Percentiles rank a stretch among this genome's conserved stretches.
phyloP scores from a whole-genome alignment of 176 grass and related monocot species.

The Dendrocalamus sinicus region DNA sequence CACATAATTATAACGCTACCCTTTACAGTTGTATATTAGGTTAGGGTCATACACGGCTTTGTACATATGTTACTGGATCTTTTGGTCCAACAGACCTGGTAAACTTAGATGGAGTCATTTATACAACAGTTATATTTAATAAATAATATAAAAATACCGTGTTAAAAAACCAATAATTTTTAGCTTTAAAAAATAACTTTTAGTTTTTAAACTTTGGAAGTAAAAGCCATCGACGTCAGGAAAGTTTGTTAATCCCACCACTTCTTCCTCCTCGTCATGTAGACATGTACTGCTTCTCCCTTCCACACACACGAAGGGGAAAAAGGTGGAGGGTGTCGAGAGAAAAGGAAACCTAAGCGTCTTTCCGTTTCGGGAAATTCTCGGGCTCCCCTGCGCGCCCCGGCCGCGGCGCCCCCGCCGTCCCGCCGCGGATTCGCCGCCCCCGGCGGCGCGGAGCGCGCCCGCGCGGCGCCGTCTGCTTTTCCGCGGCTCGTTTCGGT shows the following conservation, averaged over 20 bases:
- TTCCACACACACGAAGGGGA: not conserved
- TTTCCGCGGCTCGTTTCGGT: constrained; percentile 15
- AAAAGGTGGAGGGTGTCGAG: not conserved
- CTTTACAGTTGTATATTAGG: too few species aligned
- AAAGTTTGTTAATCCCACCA: constrained; percentile 3
- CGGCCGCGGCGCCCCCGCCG: not conserved
- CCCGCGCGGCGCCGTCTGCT: not conserved
- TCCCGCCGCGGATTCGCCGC: not conserved
- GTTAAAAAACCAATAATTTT: too few species aligned
- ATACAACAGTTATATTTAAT: too few species aligned
- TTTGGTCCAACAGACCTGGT: too few species aligned
- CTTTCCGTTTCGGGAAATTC: constrained; percentile 75
- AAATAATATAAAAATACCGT: too few species aligned
- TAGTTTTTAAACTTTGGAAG: too few species aligned
- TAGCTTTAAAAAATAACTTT: too few species aligned
- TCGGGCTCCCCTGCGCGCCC: constrained; percentile 16
- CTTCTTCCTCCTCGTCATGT: constrained; percentile 6
- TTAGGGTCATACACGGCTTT: too few species aligned
- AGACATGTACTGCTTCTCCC: not conserved
- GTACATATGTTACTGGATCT: too few species aligned
- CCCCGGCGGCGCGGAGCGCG: not conserved
- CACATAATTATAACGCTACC: too few species aligned
- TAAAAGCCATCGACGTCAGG: too few species aligned
- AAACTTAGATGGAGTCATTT: too few species aligned
- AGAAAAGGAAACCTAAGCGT: constrained; percentile 36